A percentile compares a stretch with the other conserved stretches of the same genome.
Conservation (phyloP, 176 grass and related monocot genomes). For the Metroxylon sagu region DNA sequence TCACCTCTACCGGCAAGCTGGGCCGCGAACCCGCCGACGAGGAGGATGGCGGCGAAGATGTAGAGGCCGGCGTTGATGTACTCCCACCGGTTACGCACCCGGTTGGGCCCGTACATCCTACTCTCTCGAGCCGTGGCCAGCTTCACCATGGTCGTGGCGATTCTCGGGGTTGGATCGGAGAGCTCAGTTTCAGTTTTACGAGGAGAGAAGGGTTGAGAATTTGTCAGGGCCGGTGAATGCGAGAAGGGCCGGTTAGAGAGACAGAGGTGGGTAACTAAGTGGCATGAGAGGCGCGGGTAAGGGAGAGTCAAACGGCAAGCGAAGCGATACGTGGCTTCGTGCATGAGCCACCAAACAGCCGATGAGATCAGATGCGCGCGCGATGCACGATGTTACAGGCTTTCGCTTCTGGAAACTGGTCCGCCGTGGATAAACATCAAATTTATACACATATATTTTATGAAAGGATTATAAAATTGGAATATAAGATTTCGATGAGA, state of each 20-base stretch:
- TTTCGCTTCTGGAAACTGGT: too few species aligned
- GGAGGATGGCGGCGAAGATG: slow-evolving; percentile 48
- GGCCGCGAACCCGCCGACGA: slow-evolving; percentile 23
- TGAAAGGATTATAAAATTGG: too few species aligned
- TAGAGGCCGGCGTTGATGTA: slow-evolving; percentile 66
- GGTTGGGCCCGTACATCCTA: slow-evolving; percentile 48
- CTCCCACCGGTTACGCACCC: slow-evolving; percentile 49
- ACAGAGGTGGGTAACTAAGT: not conserved
- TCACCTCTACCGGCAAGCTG: slow-evolving; percentile 8
- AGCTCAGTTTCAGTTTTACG: too few species aligned
- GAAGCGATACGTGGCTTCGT: not conserved
- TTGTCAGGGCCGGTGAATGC: slow-evolving; percentile 1
- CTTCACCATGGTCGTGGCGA: slow-evolving; percentile 52
- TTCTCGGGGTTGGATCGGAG: too few species aligned
- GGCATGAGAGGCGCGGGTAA: not conserved
- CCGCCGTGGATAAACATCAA: too few species aligned
- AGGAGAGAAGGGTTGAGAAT: slow-evolving; percentile 2
- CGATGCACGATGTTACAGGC: too few species aligned
- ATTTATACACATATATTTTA: too few species aligned
- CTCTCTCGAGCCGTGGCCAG: slow-evolving; percentile 67
- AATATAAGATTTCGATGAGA: too few species aligned
- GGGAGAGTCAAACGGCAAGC: slow-evolving; percentile 12
- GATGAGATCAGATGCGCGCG: too few species aligned
- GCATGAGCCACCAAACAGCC: too few species aligned
- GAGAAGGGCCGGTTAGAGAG: not conserved